Percentiles rank a stretch among this genome's conserved stretches.
Conservation (phyloP, 1,139 yeast genomes). For the Geotrichum carabidarum region DNA sequence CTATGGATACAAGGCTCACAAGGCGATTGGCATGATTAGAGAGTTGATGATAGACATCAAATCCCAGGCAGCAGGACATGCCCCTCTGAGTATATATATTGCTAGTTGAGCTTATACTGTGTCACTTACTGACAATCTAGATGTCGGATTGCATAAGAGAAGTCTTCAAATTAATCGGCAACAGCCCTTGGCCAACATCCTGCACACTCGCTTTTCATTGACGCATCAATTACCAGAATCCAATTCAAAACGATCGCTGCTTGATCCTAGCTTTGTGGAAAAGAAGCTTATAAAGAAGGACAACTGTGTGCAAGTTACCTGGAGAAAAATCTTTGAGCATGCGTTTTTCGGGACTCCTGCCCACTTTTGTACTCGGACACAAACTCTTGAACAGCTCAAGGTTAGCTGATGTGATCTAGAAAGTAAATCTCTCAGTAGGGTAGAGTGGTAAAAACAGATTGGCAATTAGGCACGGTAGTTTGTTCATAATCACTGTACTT, state of each 20-base stretch:
- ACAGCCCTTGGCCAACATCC: not conserved
- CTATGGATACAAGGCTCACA: conserved; percentile 1
- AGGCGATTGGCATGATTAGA: conserved; percentile 1
- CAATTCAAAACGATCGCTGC: not conserved
- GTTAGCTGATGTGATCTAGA: not conserved
- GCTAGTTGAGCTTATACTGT: no score
- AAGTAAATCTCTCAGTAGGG: not conserved
- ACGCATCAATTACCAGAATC: not conserved
- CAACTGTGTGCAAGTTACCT: conserved; percentile 27
- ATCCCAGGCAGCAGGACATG: conserved; percentile 2
- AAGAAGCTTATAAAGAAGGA: conserved; percentile 8
- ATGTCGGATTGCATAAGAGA: no score
- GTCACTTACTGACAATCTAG: no score
- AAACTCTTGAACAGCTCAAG: conserved; percentile 16
- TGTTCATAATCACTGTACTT: not conserved
- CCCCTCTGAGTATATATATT: not conserved
- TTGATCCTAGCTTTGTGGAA: conserved; percentile 9
- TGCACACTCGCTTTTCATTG: not conserved
- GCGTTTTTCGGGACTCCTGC: conserved; percentile 27
- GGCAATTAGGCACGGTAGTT: no score
- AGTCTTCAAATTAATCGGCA: not conserved
- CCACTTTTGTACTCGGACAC: conserved; percentile 24
- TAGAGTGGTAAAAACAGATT: no score
- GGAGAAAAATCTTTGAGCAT: conserved; percentile 28
- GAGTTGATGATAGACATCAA: conserved; percentile 8